phyloP scores from a whole-genome alignment of 257 asterid genomes.

The Solanum pinnatisectum region DNA sequence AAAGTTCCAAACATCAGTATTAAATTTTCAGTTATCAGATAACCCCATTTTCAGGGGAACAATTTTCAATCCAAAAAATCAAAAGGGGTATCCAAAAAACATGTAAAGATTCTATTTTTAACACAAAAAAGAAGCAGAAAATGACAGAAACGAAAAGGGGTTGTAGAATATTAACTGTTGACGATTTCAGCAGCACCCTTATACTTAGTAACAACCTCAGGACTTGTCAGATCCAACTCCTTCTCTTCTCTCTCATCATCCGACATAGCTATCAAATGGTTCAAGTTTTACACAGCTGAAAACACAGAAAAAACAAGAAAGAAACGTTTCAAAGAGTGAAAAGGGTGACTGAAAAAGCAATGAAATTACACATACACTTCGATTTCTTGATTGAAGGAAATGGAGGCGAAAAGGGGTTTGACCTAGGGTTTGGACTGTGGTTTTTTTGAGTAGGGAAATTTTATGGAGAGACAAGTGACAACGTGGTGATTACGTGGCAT shows the following conservation, averaged over 20 bases:
- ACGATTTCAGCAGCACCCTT: slow-evolving; percentile 87
- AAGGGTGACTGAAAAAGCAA: neutral
- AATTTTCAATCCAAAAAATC: neutral
- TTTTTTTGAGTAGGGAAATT: neutral
- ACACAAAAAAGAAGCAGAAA: neutral
- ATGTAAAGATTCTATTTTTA: neutral
- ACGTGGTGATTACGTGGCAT: neutral
- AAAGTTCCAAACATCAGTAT: neutral
- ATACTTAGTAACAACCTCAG: slow-evolving; percentile 91
- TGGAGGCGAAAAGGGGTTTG: slow-evolving; percentile 8
- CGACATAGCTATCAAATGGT: slow-evolving; percentile 38
- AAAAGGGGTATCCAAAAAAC: neutral
- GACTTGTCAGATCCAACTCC: slow-evolving; percentile 79
- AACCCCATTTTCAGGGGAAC: neutral
- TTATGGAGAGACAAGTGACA: neutral
- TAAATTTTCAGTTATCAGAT: neutral
- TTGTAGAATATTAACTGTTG: slow-evolving; percentile 37
- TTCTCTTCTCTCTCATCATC: slow-evolving; percentile 92
- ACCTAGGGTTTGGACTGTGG: slow-evolving; percentile 14
- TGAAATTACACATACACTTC: neutral
- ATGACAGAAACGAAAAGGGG: neutral
- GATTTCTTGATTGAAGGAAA: neutral
- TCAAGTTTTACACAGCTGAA: neutral
- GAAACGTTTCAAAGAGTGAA: neutral
- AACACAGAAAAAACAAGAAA: neutral